Conservation (phyloP, 225 moss, liverwort and hornwort species). For the Physcomitrellopsis africana region DNA sequence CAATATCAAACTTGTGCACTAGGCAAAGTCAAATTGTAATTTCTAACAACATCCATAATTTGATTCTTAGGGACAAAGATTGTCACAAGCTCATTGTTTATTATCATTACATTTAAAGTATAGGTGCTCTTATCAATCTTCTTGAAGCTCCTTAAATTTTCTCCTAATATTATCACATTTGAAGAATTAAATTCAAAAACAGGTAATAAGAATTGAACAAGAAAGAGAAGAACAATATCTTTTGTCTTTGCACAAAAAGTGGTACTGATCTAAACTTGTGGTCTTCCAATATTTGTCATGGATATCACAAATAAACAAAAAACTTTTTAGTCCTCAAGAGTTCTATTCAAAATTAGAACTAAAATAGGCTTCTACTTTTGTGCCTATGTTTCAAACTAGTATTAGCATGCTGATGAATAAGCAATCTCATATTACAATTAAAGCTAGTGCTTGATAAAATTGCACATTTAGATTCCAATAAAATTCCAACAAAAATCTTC, state of each 20-base stretch:
- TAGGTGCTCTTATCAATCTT: conserved; percentile 77
- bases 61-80: conserved; percentile 61
- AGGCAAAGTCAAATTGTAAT: conserved; percentile 70
- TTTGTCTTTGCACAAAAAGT: conserved; percentile 74
- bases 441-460: no score
- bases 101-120: conserved; percentile 56
- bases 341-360: no score
- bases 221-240: conserved; percentile 51
- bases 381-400: no score
- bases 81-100: conserved; percentile 52
- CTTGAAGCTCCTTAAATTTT: conserved; percentile 64
- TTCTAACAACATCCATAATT: conserved; percentile 63
- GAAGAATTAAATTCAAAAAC: conserved; percentile 71
- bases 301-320: background rate
- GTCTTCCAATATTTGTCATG: conserved; percentile 65
- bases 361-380: no score
- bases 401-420: no score
- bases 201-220: conserved; percentile 74
- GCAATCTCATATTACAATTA: no score
- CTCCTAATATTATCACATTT: conserved; percentile 61
- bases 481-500: no score
- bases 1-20: conserved; percentile 72
- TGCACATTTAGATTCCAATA: no score
- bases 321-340: no score
- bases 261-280: conserved; percentile 67